Conservation (phyloP, 345 rosid species). For the Salix exigua region DNA sequence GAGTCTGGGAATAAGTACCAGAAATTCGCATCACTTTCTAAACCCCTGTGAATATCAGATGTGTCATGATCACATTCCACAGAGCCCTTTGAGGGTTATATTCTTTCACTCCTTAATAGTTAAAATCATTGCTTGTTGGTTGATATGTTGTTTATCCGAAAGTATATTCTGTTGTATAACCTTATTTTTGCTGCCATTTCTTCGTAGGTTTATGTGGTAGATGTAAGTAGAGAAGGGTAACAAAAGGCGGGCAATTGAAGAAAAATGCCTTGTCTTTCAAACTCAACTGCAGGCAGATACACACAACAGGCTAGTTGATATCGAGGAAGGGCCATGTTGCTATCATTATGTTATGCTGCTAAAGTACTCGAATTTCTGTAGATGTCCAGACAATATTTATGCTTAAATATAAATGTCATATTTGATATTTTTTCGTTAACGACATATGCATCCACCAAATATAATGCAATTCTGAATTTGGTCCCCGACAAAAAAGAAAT, state of each 20-base stretch:
- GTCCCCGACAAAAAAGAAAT: too few species aligned
- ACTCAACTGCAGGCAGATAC: neutral
- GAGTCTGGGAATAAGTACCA: neutral
- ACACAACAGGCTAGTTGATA: neutral
- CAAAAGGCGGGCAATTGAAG: neutral
- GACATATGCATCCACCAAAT: too few species aligned
- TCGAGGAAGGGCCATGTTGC: neutral
- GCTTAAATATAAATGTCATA: neutral
- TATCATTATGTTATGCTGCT: neutral
- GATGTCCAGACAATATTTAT: neutral
- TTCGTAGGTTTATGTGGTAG: neutral
- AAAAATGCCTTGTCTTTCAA: neutral
- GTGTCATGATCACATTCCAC: neutral
- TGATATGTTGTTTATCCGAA: neutral
- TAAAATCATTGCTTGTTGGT: neutral
- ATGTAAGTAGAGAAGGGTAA: neutral
- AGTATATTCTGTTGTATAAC: neutral
- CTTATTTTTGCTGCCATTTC: neutral
- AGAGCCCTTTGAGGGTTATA: neutral
- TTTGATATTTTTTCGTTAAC: neutral
- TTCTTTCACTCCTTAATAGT: neutral
- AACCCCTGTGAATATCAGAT: neutral
- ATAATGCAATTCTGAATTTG: too few species aligned
- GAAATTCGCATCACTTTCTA: neutral
- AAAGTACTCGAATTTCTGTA: neutral